These are phyloP conservation scores for Xylaria sp. DNA, from an alignment of 2,329 filamentous ascomycete species.

Conservation along the genomic window DNA sequence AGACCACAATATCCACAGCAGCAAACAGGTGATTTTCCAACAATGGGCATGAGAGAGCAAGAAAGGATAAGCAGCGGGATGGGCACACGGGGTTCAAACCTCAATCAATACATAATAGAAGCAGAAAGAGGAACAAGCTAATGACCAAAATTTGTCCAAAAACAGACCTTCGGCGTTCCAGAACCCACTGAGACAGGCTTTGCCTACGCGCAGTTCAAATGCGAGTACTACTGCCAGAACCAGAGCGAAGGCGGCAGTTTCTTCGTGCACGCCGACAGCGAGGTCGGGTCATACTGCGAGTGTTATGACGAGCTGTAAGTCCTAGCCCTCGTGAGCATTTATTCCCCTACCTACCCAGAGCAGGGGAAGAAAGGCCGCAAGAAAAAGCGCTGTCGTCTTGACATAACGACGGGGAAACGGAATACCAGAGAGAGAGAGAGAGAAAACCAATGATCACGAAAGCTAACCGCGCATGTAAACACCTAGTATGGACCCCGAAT, in stretches of 20 bases:
- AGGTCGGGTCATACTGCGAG: slow-evolving; percentile 41
- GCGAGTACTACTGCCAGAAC: slow-evolving; percentile 49
- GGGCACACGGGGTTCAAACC: background rate
- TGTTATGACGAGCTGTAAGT: slow-evolving; percentile 47
- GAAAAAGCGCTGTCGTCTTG: too few relatives aligned
- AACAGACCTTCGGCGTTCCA: slow-evolving; percentile 47
- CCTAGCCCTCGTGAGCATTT: background rate
- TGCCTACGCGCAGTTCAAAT: slow-evolving; percentile 50
- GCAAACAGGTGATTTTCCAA: background rate
- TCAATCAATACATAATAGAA: background rate
- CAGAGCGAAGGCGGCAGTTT: slow-evolving; percentile 42
- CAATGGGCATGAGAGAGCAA: background rate
- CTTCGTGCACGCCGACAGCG: slow-evolving; percentile 41
- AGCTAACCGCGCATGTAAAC: background rate
- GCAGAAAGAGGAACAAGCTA: background rate
- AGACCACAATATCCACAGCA: background rate
- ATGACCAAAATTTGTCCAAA: background rate
- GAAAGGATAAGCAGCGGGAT: background rate
- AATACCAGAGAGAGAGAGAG: background rate
- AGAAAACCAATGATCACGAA: background rate
- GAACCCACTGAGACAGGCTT: slow-evolving; percentile 45
- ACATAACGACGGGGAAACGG: too few relatives aligned
- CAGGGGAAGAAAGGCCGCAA: too few relatives aligned
- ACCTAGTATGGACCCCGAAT: slow-evolving; percentile 42
- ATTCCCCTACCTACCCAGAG: background rate